Conservation (phyloP, 345 rosid species). For the Pugionium cornutum region DNA sequence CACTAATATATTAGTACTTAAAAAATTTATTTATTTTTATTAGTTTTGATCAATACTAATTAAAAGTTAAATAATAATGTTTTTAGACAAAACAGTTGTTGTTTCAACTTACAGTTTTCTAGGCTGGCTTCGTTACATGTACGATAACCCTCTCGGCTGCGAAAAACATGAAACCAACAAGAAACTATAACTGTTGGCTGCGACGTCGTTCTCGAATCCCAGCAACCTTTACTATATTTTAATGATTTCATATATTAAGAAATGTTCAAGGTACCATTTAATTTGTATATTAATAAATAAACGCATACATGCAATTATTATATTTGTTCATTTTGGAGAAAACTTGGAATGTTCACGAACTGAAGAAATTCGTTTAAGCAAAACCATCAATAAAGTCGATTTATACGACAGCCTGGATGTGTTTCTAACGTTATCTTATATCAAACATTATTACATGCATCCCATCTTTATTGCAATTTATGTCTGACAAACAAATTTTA, state of each 20-base stretch:
- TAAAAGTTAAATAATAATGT: too few relatives aligned
- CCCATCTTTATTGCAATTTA: background rate
- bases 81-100: too few relatives aligned
- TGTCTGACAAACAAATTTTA: background rate
- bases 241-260: constrained; percentile 9
- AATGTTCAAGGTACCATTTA: constrained; percentile 24
- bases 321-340: constrained; percentile 1
- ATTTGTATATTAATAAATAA: background rate
- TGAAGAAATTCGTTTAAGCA: constrained; percentile 16
- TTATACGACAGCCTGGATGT: constrained; percentile 33
- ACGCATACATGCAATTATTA: constrained; percentile 23
- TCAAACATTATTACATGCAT: constrained; percentile 4
- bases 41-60: too few relatives aligned
- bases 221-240: constrained; percentile 27
- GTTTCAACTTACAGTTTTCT: too few relatives aligned
- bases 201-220: constrained; percentile 33
- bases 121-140: too few relatives aligned
- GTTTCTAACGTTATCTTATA: constrained; percentile 1
- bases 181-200: constrained; percentile 31
- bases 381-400: constrained; percentile 17
- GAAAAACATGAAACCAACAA: constrained; percentile 26
- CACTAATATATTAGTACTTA: too few relatives aligned
- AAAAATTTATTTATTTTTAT: too few relatives aligned
- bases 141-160: background rate
- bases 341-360: constrained; percentile 31